Conservation (phyloP, 768 basidiomycete genomes). For the Clavaria fumosa region DNA sequence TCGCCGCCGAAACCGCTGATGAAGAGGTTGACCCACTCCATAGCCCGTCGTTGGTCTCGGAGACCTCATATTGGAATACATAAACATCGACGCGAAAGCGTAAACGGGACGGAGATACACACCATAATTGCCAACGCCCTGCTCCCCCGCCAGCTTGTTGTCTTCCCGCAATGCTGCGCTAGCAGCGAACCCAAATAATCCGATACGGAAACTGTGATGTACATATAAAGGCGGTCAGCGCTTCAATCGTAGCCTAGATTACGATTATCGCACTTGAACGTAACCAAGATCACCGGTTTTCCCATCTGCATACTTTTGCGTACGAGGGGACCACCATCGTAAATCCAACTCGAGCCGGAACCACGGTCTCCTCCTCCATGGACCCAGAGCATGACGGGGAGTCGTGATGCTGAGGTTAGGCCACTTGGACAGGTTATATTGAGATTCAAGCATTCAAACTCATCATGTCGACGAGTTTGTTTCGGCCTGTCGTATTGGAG, state of each 20-base stretch:
- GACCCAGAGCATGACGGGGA: slow-evolving; percentile 79
- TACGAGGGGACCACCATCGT: slow-evolving; percentile 59
- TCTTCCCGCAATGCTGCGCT: slow-evolving; percentile 50
- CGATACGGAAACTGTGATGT: slow-evolving; percentile 54
- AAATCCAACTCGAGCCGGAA: slow-evolving; percentile 63
- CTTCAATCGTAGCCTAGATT: neutral
- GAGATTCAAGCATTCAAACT: slow-evolving; percentile 68
- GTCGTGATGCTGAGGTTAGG: slow-evolving; percentile 31
- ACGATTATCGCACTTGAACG: slow-evolving; percentile 46
- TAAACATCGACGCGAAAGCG: slow-evolving; percentile 5
- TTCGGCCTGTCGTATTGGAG: slow-evolving; percentile 34
- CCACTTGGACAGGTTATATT: slow-evolving; percentile 66
- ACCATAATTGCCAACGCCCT: slow-evolving; percentile 72
- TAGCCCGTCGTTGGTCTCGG: slow-evolving; percentile 45
- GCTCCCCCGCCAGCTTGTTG: slow-evolving; percentile 45
- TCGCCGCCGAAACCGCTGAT: slow-evolving; percentile 57
- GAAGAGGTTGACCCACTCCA: slow-evolving; percentile 46
- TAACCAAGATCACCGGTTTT: slow-evolving; percentile 57
- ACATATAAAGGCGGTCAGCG: slow-evolving; percentile 2
- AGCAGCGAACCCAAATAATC: slow-evolving; percentile 64
- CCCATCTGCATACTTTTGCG: slow-evolving; percentile 44
- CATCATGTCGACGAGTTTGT: slow-evolving; percentile 45
- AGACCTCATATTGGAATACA: slow-evolving; percentile 28
- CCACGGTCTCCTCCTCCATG: slow-evolving; percentile 73
- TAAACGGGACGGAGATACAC: slow-evolving; percentile 11